Evolutionary conservation across 2,329 filamentous ascomycete genomes (phyloP), one percentile per base, ranked within the genome.

Genomic region (Botrytis cinerea): DNA sequence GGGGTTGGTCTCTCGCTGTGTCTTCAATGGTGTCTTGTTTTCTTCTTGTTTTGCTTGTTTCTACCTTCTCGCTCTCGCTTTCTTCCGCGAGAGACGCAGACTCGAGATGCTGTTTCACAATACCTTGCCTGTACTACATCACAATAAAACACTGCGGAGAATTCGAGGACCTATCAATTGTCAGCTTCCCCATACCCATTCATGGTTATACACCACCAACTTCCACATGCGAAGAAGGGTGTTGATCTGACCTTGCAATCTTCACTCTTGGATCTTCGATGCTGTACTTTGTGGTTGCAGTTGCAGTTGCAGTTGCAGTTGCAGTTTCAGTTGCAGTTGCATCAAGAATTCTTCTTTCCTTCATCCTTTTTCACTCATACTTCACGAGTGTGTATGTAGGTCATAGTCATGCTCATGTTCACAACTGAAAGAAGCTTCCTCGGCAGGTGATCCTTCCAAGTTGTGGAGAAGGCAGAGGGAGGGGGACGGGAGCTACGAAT

Each of bases 61-160:
- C n/a, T 32, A 16, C 16, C 10, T 46, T 28, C 62, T 40, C 22
- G 6, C 43, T 20, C 43, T 43, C 43, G n/a, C 46, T 7, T 25
- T 38, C 64, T 43, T 46, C 45, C 22, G 64, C 10, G 45, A n/a
- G 35, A 57, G 48, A 59, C 59, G 46, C 60, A 38, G 38, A 28
- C 40, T 72, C 63, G 28, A 66, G 70, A 72, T 64, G 28, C 40
- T 43, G 70, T 72, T 67, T 67, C 70, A 72, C 70, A 54, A 72
- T 59, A 45, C 70, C 70, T 72, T 59, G 70, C 28, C 16, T 59
- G 61, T 67, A 32, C 61, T 28, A 59, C 61, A 54, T 59, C 60
- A 67, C n/a, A 59, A 64, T 38, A 71, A 54, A 46, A 54, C 43
- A 64, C 51, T 38, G 48, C 70, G 60, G 70, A 66, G 45, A 71